Evolutionary conservation across 768 basidiomycete species (phyloP), one percentile per base, ranked within the genome.

Genomic region (Leucocoprinus birnbaumii): DNA sequence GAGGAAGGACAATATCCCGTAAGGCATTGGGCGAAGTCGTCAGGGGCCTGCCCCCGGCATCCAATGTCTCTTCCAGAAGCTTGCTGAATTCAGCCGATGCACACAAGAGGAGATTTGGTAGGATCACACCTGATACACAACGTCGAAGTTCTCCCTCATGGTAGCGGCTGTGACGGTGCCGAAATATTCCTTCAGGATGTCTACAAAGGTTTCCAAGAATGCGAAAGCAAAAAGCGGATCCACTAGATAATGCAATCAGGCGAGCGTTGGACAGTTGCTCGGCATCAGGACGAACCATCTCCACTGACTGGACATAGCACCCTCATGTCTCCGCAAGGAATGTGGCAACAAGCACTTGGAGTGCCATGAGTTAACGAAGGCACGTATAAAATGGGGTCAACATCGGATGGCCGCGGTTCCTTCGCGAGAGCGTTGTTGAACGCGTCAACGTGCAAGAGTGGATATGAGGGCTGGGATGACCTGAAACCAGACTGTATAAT

Each of bases 51-150:
- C 95, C 94, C 10, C 92, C 89, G 8, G 93, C 85, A 65, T 96
- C 94, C 24, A 98, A 73, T n/a, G 91, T 94, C 71, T 98, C 95
- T 71, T 96, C 95, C 26, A 97, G 79, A 16, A 98, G 82, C 91
- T 95, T 60, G 47, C 1, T 10, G 43, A 42, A 14, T 43, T 27
- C 25, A 53, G 51, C 40, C 59, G 27, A 53, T 53, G 53, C 35
- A 43, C 19, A 38, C 18, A 47, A 10, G 53, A 22, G 4, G 31
- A 31, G 31, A 11, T 31, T 26, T 25, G 5, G 35, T 19, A 22
- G 3, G 34, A 13, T 58, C 80, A 22, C 59, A 90, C 93, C 77
- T 96, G 94, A 65, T 98, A 96, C 6, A 97, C 94, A 22, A 92
- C 83, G 64, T 98, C 95, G 68, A 97, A 96, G 68, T 96, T 91